phyloP scores from a whole-genome alignment of 2,329 filamentous ascomycete genomes.

The Penicillium paneum region DNA sequence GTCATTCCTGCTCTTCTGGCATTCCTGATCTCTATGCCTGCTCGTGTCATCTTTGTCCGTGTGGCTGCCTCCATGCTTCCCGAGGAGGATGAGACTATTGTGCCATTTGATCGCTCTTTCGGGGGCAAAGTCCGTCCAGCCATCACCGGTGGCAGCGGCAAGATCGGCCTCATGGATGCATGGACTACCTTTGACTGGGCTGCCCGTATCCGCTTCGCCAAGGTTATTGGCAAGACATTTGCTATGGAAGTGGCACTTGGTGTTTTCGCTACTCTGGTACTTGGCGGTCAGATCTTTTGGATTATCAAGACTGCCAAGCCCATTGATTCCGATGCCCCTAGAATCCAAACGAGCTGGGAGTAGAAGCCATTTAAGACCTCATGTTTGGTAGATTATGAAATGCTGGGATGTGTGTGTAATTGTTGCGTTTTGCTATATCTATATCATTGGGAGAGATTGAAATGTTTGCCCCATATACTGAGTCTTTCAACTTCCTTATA shows the following conservation, averaged over 20 bases:
- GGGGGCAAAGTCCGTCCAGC: slow-evolving; percentile 71
- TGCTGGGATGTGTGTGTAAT: not conserved
- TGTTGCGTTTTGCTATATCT: not conserved
- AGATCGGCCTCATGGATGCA: slow-evolving; percentile 68
- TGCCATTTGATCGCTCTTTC: slow-evolving; percentile 87
- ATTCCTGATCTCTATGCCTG: slow-evolving; percentile 68
- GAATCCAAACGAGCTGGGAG: not conserved
- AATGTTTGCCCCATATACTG: not conserved
- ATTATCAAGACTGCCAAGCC: slow-evolving; percentile 17
- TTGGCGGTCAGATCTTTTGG: slow-evolving; percentile 55
- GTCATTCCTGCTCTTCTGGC: slow-evolving; percentile 49
- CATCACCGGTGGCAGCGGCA: slow-evolving; percentile 69
- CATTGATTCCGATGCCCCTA: not conserved
- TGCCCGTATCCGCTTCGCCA: slow-evolving; percentile 69
- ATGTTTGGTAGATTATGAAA: not conserved
- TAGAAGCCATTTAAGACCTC: not conserved
- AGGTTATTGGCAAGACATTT: slow-evolving; percentile 71
- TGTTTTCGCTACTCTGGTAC: slow-evolving; percentile 48
- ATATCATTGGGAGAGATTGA: not conserved
- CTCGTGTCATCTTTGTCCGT: slow-evolving; percentile 72
- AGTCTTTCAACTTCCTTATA: not conserved
- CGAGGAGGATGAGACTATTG: slow-evolving; percentile 75
- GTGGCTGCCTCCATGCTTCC: slow-evolving; percentile 84
- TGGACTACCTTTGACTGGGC: slow-evolving; percentile 74
- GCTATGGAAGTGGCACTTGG: slow-evolving; percentile 51